Conservation (phyloP, 2,329 filamentous ascomycete genomes). For the Zymoseptoria brevis region DNA sequence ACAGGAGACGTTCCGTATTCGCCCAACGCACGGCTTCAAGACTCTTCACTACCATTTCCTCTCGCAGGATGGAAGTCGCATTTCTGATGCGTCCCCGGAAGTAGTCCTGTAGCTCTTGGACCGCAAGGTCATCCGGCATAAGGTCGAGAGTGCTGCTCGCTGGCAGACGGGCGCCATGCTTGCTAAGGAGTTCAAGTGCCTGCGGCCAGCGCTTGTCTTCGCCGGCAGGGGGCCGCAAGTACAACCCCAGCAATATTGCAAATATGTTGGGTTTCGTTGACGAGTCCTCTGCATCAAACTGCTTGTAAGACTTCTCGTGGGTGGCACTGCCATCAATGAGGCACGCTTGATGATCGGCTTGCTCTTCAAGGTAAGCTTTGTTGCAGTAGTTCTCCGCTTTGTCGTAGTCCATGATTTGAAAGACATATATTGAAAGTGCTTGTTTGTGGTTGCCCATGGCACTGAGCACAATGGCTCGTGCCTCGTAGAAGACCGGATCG, state of each 20-base stretch:
- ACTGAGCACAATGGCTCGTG: constrained; percentile 80
- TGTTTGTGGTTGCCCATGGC: constrained; percentile 95
- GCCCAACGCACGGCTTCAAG: constrained; percentile 72
- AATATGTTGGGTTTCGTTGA: constrained; percentile 66
- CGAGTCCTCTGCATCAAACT: constrained; percentile 46
- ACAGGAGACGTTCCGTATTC: constrained; percentile 63
- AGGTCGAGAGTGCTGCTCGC: constrained; percentile 77
- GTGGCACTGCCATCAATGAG: constrained; percentile 15
- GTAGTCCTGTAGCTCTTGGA: constrained; percentile 76
- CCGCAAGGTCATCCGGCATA: constrained; percentile 71
- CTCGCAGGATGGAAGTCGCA: constrained; percentile 73
- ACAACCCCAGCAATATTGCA: constrained; percentile 80
- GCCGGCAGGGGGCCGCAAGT: constrained; percentile 70
- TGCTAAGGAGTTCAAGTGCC: constrained; percentile 78
- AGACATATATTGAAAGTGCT: constrained; percentile 94
- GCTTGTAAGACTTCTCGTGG: constrained; percentile 26
- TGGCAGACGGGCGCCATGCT: constrained; percentile 84
- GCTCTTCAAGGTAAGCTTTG: constrained; percentile 57
- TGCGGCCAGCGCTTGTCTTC: constrained; percentile 59
- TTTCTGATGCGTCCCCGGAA: constrained; percentile 84
- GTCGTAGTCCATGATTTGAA: constrained; percentile 74
- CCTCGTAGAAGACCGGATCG: constrained; percentile 78
- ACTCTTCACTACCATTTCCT: constrained; percentile 67
- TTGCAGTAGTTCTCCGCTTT: constrained; percentile 99
- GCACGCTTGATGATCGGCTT: constrained; percentile 27